Conservation (phyloP, 352 stramenopile genomes). For the Phytophthora cactorum region DNA sequence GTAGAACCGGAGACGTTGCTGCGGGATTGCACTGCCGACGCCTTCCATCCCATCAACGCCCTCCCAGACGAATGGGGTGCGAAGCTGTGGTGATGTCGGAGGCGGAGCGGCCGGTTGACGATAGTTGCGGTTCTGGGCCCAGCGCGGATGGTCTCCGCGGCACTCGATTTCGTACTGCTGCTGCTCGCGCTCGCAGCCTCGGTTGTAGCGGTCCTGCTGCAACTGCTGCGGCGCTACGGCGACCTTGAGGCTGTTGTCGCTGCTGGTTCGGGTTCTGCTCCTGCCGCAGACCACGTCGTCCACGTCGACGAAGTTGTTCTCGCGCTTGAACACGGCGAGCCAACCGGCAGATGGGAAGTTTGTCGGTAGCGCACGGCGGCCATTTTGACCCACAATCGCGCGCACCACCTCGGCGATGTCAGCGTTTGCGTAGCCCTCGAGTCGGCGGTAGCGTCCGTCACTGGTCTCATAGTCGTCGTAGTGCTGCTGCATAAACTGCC, state of each 20-base stretch:
- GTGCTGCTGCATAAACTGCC: conserved; percentile 57
- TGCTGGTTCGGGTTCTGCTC: conserved; percentile 18
- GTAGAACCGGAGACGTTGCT: conserved; percentile 17
- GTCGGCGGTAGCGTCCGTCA: conserved; percentile 26
- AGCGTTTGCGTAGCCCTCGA: conserved; percentile 47
- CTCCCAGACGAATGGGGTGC: conserved; percentile 24
- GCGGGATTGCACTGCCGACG: not conserved
- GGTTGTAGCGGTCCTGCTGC: conserved; percentile 20
- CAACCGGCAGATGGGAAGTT: conserved; percentile 56
- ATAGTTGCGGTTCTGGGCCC: conserved; percentile 27
- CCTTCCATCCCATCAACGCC: conserved; percentile 1
- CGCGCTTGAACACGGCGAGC: conserved; percentile 62
- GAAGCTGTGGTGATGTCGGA: conserved; percentile 16
- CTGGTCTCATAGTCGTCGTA: conserved; percentile 27
- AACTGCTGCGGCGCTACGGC: conserved; percentile 15
- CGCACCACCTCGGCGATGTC: conserved; percentile 74
- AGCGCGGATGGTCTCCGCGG: conserved; percentile 18
- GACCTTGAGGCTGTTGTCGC: conserved; percentile 7
- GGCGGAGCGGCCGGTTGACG: conserved; percentile 25
- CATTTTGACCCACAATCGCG: conserved; percentile 53
- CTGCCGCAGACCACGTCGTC: conserved; percentile 15
- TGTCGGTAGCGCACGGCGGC: conserved; percentile 42
- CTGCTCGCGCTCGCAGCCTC: conserved; percentile 22
- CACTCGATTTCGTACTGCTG: conserved; percentile 26
- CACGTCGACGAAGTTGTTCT: conserved; percentile 51